A percentile compares a stretch with the other conserved stretches of the same genome.
Evolutionary conservation across 1,139 yeast genomes (phyloP).

Genomic region (Hemisphaericaspora lyxosophila): DNA sequence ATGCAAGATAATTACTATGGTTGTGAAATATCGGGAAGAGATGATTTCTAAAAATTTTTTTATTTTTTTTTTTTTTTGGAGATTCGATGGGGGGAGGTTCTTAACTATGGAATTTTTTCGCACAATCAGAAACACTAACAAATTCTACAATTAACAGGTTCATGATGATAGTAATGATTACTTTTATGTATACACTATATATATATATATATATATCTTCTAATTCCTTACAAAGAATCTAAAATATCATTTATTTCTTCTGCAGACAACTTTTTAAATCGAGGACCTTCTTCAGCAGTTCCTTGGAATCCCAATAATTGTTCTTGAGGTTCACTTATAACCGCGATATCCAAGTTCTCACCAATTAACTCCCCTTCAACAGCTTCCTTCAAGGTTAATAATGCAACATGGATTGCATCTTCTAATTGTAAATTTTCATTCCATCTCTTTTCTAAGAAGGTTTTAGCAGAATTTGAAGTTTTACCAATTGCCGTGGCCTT

Average conservation of each 20-base stretch:
- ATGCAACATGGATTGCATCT: slow-evolving; percentile 96
- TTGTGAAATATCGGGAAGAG: neutral
- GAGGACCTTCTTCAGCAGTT: slow-evolving; percentile 78
- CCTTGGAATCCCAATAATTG: slow-evolving; percentile 84
- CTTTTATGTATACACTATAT: too few relatives aligned
- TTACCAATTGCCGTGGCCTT: slow-evolving; percentile 99
- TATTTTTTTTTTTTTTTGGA: too few relatives aligned
- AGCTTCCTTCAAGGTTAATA: slow-evolving; percentile 90
- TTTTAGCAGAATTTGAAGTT: slow-evolving; percentile 91
- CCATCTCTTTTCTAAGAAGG: slow-evolving; percentile 97
- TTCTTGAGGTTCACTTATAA: slow-evolving; percentile 83
- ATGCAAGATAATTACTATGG: slow-evolving; percentile 4
- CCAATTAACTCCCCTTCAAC: slow-evolving; percentile 99
- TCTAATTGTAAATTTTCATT: slow-evolving; percentile 94
- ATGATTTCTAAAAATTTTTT: slow-evolving; percentile 3
- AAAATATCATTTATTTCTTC: slow-evolving; percentile 95
- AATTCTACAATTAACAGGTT: too few relatives aligned
- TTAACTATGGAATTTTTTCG: neutral
- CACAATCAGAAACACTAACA: too few relatives aligned
- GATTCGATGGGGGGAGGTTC: neutral
- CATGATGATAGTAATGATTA: too few relatives aligned
- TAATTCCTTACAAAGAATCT: slow-evolving; percentile 65
- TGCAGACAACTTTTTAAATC: slow-evolving; percentile 78
- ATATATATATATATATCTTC: neutral
- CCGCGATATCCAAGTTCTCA: slow-evolving; percentile 89